Evolutionary conservation across 805 yeast species (phyloP).

Genomic region (Barnettozyma sucrosica): DNA sequence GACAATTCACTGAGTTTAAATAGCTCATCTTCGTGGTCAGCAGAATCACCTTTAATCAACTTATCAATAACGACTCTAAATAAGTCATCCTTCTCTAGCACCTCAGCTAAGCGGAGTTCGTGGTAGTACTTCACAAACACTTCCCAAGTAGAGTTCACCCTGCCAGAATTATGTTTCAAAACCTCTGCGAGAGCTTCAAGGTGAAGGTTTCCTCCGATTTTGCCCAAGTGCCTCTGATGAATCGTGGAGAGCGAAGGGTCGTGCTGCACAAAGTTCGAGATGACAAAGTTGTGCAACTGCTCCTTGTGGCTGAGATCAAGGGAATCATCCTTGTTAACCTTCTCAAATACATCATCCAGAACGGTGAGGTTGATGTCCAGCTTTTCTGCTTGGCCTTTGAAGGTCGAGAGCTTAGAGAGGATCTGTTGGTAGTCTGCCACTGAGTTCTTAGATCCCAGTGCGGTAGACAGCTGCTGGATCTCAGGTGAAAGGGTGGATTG

Average conservation of each 20-base stretch:
- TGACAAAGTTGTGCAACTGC: conserved; percentile 17
- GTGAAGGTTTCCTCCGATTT: conserved; percentile 20
- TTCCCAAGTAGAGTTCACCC: conserved; percentile 47
- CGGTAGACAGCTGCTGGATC: not conserved
- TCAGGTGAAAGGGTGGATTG: conserved; percentile 1
- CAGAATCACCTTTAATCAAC: conserved; percentile 7
- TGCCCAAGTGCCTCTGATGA: conserved; percentile 25
- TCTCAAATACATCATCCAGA: conserved; percentile 7
- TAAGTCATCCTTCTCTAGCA: conserved; percentile 21
- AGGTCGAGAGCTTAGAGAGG: not conserved
- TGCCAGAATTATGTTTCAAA: conserved; percentile 44
- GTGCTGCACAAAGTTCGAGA: conserved; percentile 21
- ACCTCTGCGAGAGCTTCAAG: conserved; percentile 27
- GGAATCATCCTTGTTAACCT: not conserved
- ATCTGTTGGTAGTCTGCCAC: not conserved
- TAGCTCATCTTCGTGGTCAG: conserved; percentile 11
- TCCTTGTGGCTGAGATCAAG: conserved; percentile 4
- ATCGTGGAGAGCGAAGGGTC: conserved; percentile 30
- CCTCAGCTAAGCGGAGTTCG: conserved; percentile 3
- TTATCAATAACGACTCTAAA: conserved; percentile 28
- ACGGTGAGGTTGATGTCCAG: not conserved
- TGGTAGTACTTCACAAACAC: conserved; percentile 30
- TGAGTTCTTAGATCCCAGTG: not conserved
- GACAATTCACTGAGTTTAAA: conserved; percentile 2
- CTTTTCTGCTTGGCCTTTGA: not conserved